These are phyloP conservation scores for Eucalyptus grandis DNA, from an alignment of 345 rosid species.

Conservation along the genomic window DNA sequence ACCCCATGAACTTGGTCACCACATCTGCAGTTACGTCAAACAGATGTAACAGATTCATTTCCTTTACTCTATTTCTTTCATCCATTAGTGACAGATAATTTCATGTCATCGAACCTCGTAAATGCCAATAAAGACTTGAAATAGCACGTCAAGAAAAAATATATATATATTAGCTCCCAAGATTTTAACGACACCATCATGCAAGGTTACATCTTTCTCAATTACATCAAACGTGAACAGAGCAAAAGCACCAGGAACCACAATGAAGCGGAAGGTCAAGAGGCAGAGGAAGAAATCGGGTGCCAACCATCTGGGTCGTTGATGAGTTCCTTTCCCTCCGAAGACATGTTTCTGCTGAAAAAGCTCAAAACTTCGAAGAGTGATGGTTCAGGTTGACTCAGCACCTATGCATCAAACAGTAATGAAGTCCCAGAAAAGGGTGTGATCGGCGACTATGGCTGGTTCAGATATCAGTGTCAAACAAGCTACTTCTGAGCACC, in stretches of 20 bases:
- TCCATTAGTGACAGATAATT: background rate
- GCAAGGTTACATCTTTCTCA: background rate
- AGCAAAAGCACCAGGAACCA: background rate
- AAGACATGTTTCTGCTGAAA: background rate
- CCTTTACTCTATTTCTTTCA: background rate
- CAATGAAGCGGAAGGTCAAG: background rate
- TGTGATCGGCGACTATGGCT: background rate
- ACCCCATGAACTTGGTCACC: conserved; percentile 88
- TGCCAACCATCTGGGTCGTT: conserved; percentile 1
- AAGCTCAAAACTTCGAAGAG: background rate
- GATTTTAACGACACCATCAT: background rate
- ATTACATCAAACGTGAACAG: background rate
- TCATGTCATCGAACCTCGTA: background rate
- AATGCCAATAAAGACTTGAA: background rate
- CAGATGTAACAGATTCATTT: background rate
- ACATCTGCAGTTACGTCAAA: conserved; percentile 38
- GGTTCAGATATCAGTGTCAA: background rate
- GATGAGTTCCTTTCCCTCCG: background rate
- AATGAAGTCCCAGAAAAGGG: background rate
- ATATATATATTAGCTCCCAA: background rate
- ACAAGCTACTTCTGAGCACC: background rate
- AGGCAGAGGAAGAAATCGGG: background rate
- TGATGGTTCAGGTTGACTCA: background rate
- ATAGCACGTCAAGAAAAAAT: background rate
- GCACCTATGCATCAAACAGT: background rate